Base-by-base conservation (phyloP, 1,139 yeast genomes). In the Pneumocystis wakefieldiae region DNA sequence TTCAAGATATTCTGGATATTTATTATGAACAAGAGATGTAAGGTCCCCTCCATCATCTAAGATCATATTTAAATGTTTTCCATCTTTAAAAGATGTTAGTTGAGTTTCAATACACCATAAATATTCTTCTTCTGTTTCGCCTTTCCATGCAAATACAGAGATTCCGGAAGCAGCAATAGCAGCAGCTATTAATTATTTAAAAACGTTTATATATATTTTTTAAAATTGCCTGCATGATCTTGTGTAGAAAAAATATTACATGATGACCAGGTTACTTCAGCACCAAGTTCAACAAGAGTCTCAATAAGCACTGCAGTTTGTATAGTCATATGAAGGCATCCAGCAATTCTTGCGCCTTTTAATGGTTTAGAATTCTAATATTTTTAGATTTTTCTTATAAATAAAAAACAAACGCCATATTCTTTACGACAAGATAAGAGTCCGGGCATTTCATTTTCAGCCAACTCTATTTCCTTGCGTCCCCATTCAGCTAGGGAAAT, bases 71-170 rank as follows among this genome's bases (percentile, higher is more conserved):
- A 92, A 87, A 80, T 88, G 87, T 83, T 87, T 84, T 78, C 83
- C 86, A 78, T 91, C 96, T 83, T 92, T 92, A 94, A 92, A 92
- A 68, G 98, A 90, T 76, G 87, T 90, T 78, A 92, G 86, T 83
- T 94, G 98, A 81, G 92, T 98, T 82, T 94, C 97, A 74, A 92
- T 90, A 84, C 99, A 92, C 99, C 99, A 92, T 75, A 85, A 77
- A 85, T 92, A 92, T 82, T 92, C 99, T 82, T 92, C 98, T 79
- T 92, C 99, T 78, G 98, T 89, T 84, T 92, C 98, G 77, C 99
- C 98, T 84, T 92, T 92, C 98, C 98, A 94, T 74, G 99, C 99
- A 73, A 90, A 94, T 70, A 94, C 99, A 76, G 99, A 98, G 67
- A 92, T 95, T 81, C 98, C 99, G 72, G 97, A 80, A 72, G 98